Evolutionary conservation across 2,329 filamentous ascomycete genomes (phyloP), one percentile per base, ranked within the genome.

Genomic region (Cladophialophora yegresii): DNA sequence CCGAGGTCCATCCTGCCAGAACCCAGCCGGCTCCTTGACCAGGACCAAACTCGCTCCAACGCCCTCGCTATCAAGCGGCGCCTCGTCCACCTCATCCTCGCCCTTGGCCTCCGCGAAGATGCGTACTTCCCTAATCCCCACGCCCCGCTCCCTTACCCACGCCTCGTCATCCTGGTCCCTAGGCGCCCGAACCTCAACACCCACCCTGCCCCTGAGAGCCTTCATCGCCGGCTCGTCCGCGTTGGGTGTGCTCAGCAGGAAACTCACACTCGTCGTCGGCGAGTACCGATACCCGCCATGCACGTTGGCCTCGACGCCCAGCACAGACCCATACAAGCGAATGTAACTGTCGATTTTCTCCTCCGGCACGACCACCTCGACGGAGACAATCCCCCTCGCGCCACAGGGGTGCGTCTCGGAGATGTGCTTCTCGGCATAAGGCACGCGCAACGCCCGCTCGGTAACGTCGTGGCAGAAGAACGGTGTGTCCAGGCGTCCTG

Each of bases 381-480:
- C 64, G 28, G 60, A 62, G 4, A 66, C n/a, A n/a, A 71, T 65
- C 4, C 69, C 70, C 28, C 47, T 58, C 10, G 69, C 70, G 3
- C 69, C 69, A 45, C 64, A 70, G 1, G 70, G 69, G 50, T 71
- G 70, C 12, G 59, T 67, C 23, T 59, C 57, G 7, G 67, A 58
- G 23, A 68, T 58, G 3, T 58, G 36, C 12, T 49, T 47, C 23
- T 71, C 64, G 9, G 56, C 50, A 53, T 59, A 70, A 9, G 69
- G 70, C 28, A 71, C 62, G 72, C 78, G 26, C 73, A 79, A 30
- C 5, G 10, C 53, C 47, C 70, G 64, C 16, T 61, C 59, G 45
- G 70, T 70, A 4, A 71, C 68, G 40, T 72, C 67, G 66, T 72
- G 71, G 61, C 69, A 71, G 63, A 71, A 72, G 64, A 71, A 72